phyloP scores from a whole-genome alignment of 2,329 filamentous ascomycete species.

The Arthroderma sp. region DNA sequence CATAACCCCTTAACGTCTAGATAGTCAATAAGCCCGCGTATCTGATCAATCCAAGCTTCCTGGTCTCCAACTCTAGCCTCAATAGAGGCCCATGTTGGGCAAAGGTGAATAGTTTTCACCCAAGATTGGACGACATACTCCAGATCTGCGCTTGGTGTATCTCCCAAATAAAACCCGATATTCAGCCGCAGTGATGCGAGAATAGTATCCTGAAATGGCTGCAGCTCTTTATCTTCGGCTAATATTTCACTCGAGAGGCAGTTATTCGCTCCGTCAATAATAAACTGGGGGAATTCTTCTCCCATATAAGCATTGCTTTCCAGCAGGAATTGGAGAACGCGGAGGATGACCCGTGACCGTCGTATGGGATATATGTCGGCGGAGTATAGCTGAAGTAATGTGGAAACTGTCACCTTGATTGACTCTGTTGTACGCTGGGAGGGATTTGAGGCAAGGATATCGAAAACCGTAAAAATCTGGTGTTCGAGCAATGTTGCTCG shows the following conservation, averaged over 20 bases:
- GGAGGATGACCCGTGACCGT: conserved; percentile 23
- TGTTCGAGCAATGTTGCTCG: conserved; percentile 24
- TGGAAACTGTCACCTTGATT: conserved; percentile 17
- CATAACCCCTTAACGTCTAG: conserved; percentile 45
- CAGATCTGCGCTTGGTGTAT: conserved; percentile 17
- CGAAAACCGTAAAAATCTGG: conserved; percentile 24
- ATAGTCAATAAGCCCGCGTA: conserved; percentile 43
- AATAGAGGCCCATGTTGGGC: conserved; percentile 32
- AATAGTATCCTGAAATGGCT: conserved; percentile 17
- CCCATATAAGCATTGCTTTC: conserved; percentile 21
- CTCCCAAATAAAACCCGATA: conserved; percentile 22
- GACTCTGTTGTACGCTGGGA: conserved; percentile 18
- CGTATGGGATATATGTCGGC: conserved; percentile 22
- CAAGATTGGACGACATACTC: conserved; percentile 22
- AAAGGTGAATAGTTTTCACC: conserved; percentile 29
- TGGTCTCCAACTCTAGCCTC: conserved; percentile 36
- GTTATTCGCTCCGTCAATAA: conserved; percentile 15
- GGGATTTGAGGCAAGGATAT: conserved; percentile 16
- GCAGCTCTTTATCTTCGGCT: conserved; percentile 18
- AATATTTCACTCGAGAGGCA: conserved; percentile 11
- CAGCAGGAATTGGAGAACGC: conserved; percentile 22
- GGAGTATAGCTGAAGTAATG: conserved; percentile 23
- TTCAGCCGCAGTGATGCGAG: conserved; percentile 23
- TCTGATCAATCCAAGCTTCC: conserved; percentile 36
- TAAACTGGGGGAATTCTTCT: conserved; percentile 15